Percentiles rank a stretch among this genome's conserved stretches.
phyloP scores from a whole-genome alignment of 805 yeast species.

The Blastobotrys terrestris region DNA sequence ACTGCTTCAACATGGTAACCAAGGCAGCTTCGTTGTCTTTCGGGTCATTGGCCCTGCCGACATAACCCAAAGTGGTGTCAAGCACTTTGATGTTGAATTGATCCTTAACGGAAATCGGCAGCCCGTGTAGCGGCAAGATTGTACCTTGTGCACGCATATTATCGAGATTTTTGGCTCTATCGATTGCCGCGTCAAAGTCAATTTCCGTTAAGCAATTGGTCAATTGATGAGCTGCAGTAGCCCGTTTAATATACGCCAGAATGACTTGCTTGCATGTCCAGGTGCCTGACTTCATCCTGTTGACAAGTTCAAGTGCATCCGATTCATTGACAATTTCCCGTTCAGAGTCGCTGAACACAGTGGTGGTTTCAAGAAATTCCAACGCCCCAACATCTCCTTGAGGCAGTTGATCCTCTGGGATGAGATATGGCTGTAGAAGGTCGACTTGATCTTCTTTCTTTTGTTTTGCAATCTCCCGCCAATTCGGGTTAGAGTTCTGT shows the following conservation, averaged over 20 bases:
- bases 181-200: constrained; percentile 54
- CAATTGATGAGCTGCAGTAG: constrained; percentile 53
- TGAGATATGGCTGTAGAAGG: neutral
- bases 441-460: neutral
- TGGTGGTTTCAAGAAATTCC: neutral
- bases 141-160: constrained; percentile 43
- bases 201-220: constrained; percentile 33
- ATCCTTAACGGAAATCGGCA: constrained; percentile 58
- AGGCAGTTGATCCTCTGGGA: neutral
- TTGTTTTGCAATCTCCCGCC: neutral
- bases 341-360: constrained; percentile 19
- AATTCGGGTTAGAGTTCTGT: neutral
- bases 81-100: constrained; percentile 42
- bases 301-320: constrained; percentile 20
- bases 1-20: constrained; percentile 35
- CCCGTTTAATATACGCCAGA: constrained; percentile 50
- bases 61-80: constrained; percentile 41
- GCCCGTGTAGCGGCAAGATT: constrained; percentile 60
- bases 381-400: neutral
- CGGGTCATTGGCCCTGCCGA: constrained; percentile 30
- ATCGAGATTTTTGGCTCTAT: constrained; percentile 50
- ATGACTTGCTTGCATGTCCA: constrained; percentile 43
- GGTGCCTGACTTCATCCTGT: constrained; percentile 25
- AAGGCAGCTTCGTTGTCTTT: constrained; percentile 31
- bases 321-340: constrained; percentile 22